These are phyloP conservation scores for Aspergillus hancockii DNA, from an alignment of 495 filamentous ascomycete species.

Conservation along the genomic window DNA sequence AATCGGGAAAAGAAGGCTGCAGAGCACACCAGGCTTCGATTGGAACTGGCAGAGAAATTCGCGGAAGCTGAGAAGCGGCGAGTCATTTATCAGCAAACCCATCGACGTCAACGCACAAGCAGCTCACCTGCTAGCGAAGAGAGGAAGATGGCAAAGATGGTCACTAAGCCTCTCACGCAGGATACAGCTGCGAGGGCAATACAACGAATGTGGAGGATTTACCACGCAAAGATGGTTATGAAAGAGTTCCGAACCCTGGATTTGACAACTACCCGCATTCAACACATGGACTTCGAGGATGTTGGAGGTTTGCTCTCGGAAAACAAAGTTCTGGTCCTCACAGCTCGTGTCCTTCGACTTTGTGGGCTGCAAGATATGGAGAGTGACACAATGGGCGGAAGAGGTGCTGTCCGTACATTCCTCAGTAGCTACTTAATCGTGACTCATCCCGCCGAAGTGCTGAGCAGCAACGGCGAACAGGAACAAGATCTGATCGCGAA, in stretches of 20 bases:
- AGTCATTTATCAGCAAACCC: conserved; percentile 52
- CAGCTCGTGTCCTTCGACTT: conserved; percentile 71
- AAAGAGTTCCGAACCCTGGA: conserved; percentile 67
- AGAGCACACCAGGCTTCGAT: conserved; percentile 70
- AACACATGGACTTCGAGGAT: conserved; percentile 77
- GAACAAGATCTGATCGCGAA: conserved; percentile 91
- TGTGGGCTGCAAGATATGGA: conserved; percentile 75
- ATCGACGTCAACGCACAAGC: conserved; percentile 64
- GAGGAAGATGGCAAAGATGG: conserved; percentile 45
- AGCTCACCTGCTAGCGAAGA: conserved; percentile 61
- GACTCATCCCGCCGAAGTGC: conserved; percentile 86
- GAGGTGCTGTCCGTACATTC: conserved; percentile 84
- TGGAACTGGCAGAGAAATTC: conserved; percentile 86
- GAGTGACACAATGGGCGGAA: conserved; percentile 67
- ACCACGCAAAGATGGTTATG: conserved; percentile 59
- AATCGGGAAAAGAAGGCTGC: conserved; percentile 88
- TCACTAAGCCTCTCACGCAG: conserved; percentile 52
- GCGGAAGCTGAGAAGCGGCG: conserved; percentile 82
- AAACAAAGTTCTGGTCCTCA: conserved; percentile 67
- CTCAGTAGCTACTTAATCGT: conserved; percentile 90
- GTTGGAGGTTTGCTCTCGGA: conserved; percentile 77
- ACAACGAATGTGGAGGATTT: conserved; percentile 74
- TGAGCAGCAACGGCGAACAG: conserved; percentile 81
- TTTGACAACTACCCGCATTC: conserved; percentile 72
- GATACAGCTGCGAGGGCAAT: conserved; percentile 72